These are phyloP conservation scores for Polyporus tsugae DNA, from an alignment of 1,284 basidiomycete species.

Conservation along the genomic window DNA sequence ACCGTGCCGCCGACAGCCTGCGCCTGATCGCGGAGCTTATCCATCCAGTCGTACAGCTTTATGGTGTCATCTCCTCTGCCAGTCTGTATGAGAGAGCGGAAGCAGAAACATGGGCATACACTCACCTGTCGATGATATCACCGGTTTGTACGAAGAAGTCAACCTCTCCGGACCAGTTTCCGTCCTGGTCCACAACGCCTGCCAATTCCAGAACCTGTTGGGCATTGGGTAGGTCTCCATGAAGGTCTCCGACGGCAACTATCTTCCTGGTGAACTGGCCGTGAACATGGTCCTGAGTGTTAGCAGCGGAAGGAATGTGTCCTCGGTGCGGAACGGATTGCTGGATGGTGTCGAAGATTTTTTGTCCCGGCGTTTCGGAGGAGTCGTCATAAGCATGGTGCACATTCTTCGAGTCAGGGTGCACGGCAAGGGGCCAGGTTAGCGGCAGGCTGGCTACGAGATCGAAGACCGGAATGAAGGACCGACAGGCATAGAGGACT, in stretches of 20 bases:
- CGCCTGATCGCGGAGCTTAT: slow-evolving; percentile 82
- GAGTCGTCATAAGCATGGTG: slow-evolving; percentile 24
- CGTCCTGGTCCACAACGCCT: slow-evolving; percentile 70
- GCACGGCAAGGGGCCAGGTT: slow-evolving; percentile 39
- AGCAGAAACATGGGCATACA: background rate
- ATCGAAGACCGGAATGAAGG: slow-evolving; percentile 34
- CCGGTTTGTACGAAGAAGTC: slow-evolving; percentile 93
- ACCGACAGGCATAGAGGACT: slow-evolving; percentile 35
- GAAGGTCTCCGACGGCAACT: slow-evolving; percentile 85
- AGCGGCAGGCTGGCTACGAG: slow-evolving; percentile 36
- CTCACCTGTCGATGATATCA: slow-evolving; percentile 89
- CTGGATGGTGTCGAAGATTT: slow-evolving; percentile 18
- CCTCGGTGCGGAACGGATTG: slow-evolving; percentile 22
- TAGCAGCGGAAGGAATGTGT: background rate
- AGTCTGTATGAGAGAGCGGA: background rate
- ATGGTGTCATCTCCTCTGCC: slow-evolving; percentile 87
- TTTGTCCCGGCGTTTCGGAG: slow-evolving; percentile 8
- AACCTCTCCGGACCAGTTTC: slow-evolving; percentile 79
- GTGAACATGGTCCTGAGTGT: slow-evolving; percentile 7
- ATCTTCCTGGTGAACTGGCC: slow-evolving; percentile 54
- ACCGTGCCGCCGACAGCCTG: slow-evolving; percentile 72
- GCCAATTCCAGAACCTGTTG: slow-evolving; percentile 81
- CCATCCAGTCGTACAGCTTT: slow-evolving; percentile 84
- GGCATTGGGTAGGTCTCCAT: slow-evolving; percentile 80
- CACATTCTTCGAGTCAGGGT: slow-evolving; percentile 32